Conservation (phyloP, 73 alveolate species). For the Paramecium primaurelia region DNA sequence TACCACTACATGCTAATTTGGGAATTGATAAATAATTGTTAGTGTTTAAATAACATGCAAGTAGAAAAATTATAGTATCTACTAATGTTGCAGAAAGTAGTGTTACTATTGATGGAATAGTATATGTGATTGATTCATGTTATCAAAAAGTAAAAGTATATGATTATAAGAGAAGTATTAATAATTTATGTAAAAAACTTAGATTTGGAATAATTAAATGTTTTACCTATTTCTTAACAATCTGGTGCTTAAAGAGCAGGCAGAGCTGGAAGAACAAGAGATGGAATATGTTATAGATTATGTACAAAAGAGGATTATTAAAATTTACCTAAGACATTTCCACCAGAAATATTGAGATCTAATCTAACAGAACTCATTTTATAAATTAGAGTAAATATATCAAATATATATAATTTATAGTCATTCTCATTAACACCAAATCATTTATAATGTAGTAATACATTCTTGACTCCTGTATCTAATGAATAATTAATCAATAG, state of each 20-base stretch:
- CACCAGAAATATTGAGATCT: slow-evolving; percentile 86
- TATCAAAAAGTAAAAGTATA: not conserved
- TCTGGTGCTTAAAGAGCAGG: slow-evolving; percentile 87
- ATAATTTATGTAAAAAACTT: slow-evolving; percentile 67
- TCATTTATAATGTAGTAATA: not conserved
- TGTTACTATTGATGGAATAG: slow-evolving; percentile 91
- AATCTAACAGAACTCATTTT: slow-evolving; percentile 77
- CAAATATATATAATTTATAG: not conserved
- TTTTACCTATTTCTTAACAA: slow-evolving; percentile 72
- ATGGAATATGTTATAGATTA: slow-evolving; percentile 82
- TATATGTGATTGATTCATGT: slow-evolving; percentile 91
- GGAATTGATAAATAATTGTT: slow-evolving; percentile 88
- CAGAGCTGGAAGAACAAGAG: slow-evolving; percentile 87
- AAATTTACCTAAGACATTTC: slow-evolving; percentile 64
- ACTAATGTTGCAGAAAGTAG: slow-evolving; percentile 97
- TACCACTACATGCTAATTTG: slow-evolving; percentile 88
- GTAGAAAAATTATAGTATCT: slow-evolving; percentile 61
- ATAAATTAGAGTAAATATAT: slow-evolving; percentile 60
- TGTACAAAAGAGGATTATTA: slow-evolving; percentile 76
- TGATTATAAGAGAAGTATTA: slow-evolving; percentile 53
- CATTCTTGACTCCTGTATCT: slow-evolving; percentile 17
- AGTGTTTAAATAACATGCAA: slow-evolving; percentile 76
- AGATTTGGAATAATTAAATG: slow-evolving; percentile 52
- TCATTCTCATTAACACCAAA: slow-evolving; percentile 26
- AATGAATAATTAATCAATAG: not conserved